Base-by-base conservation (phyloP, 169 alveolate genomes). In the Plasmodium malariae region DNA sequence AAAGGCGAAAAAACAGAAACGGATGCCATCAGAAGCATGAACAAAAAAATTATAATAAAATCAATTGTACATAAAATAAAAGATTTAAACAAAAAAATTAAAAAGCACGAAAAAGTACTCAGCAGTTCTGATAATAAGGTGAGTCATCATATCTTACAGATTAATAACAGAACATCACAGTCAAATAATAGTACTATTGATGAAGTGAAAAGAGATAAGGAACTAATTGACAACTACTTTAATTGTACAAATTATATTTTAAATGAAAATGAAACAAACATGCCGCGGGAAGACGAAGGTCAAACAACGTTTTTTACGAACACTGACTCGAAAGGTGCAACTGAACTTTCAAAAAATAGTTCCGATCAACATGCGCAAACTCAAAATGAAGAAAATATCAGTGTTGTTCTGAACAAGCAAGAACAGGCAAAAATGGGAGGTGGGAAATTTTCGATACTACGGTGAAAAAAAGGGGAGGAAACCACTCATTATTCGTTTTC, bases 31-130 rank as follows among this genome's bases (percentile, higher is more conserved):
- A 71, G 69, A 54, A 85, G 51, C 14, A 85, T 85, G 87, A 85
- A 85, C 55, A 85, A 85, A 45, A 85, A 85, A 69, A 85, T 85
- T n/a, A 68, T 85, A 24, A 69, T 85, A n/a, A 85, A 85, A 57
- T 85, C 92, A 17, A 69, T 85, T 59, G 70, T 69, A 30, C 86
- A 85, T 12, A 85, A 85, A 48, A 85, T 85, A 48, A 55, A 63
- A 54, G 92, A 85, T 45, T 24, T 85, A 69, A 85, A 85, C 24
- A 68, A 28, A 49, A 85, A 85, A 60, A 55, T 85, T 12, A 32
- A 26, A 57, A 60, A 59, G 17, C 87, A 72, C 32, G 30, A 37
- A 12, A 43, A 40, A 14, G 12, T 34, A 17, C 5, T 74, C 11
- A 24, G 28, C 12, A 40, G 26, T 21, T 0, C 17, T 21, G 72